Evolutionary conservation across 2,329 filamentous ascomycete species (phyloP).

Genomic region (Exutisphaerella laricina): DNA sequence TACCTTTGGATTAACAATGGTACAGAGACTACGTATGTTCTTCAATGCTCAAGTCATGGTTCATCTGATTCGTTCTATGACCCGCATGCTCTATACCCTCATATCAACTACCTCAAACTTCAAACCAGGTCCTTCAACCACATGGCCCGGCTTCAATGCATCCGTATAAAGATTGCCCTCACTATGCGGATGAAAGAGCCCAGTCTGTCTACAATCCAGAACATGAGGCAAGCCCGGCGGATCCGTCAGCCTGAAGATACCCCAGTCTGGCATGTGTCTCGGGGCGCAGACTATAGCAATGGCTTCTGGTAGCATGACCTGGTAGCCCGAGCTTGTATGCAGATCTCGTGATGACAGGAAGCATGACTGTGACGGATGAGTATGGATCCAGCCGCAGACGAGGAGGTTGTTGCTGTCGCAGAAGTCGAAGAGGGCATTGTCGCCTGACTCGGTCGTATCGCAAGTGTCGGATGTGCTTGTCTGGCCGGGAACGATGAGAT

Average conservation of each 20-base stretch:
- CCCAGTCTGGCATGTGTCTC: conserved; percentile 69
- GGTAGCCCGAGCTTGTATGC: conserved; percentile 90
- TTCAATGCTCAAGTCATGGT: too few species aligned
- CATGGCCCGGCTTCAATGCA: conserved; percentile 55
- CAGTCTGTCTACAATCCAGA: conserved; percentile 67
- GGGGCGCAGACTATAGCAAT: conserved; percentile 97
- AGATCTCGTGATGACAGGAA: conserved; percentile 95
- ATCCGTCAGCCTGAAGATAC: conserved; percentile 88
- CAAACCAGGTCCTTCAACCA: conserved; percentile 52
- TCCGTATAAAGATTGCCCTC: conserved; percentile 72
- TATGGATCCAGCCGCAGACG: conserved; percentile 95
- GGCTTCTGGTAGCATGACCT: conserved; percentile 93
- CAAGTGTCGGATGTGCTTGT: conserved; percentile 87
- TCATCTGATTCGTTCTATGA: too few species aligned
- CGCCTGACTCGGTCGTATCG: conserved; percentile 79
- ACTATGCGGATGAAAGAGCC: conserved; percentile 75
- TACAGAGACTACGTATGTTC: too few species aligned
- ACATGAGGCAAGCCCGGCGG: conserved; percentile 86
- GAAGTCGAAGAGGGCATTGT: conserved; percentile 71
- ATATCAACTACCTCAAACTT: conserved; percentile 63
- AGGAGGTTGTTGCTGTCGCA: conserved; percentile 78
- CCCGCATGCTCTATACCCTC: conserved; percentile 27
- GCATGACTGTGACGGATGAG: conserved; percentile 91
- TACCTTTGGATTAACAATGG: too few species aligned
- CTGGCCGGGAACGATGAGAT: conserved; percentile 86